Evolutionary conservation across 2,329 filamentous ascomycete genomes (phyloP).

Genomic region (Neofusicoccum cordaticola): DNA sequence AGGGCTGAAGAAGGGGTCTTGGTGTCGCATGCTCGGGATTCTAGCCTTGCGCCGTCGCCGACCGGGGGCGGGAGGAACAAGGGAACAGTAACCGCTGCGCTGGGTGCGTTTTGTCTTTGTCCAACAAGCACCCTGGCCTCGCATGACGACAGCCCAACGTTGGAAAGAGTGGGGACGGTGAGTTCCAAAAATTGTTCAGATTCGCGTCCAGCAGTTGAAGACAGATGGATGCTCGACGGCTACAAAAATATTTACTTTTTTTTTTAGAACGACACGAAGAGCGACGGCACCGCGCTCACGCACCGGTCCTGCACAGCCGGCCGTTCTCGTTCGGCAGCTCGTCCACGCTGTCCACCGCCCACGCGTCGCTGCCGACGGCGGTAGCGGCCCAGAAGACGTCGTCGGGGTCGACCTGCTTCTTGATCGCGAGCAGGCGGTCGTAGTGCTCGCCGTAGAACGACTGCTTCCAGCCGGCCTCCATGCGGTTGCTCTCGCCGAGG

Average conservation of each 20-base stretch:
- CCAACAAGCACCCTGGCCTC: no score
- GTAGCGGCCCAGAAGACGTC: constrained; percentile 25
- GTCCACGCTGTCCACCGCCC: constrained; percentile 23
- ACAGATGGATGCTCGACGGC: no score
- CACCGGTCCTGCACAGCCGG: constrained; percentile 19
- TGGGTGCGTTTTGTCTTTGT: not conserved
- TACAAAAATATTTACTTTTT: no score
- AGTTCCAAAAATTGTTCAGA: no score
- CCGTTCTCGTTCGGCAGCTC: constrained; percentile 20
- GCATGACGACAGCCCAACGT: no score
- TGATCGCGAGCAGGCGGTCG: constrained; percentile 22
- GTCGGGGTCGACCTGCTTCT: constrained; percentile 26
- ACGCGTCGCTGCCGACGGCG: constrained; percentile 27
- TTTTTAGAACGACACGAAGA: not conserved
- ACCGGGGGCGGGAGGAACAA: not conserved
- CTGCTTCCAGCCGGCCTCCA: constrained; percentile 26
- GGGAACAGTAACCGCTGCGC: not conserved
- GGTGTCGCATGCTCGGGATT: no score
- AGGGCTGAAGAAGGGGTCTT: not conserved
- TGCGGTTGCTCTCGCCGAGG: constrained; percentile 30
- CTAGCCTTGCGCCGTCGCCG: not conserved
- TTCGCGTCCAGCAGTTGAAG: no score
- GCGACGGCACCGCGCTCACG: not conserved
- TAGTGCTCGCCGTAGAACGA: constrained; percentile 28
- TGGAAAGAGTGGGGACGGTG: no score